phyloP scores from a whole-genome alignment of 129 eudicot species.

The Dittrichia graveolens region DNA sequence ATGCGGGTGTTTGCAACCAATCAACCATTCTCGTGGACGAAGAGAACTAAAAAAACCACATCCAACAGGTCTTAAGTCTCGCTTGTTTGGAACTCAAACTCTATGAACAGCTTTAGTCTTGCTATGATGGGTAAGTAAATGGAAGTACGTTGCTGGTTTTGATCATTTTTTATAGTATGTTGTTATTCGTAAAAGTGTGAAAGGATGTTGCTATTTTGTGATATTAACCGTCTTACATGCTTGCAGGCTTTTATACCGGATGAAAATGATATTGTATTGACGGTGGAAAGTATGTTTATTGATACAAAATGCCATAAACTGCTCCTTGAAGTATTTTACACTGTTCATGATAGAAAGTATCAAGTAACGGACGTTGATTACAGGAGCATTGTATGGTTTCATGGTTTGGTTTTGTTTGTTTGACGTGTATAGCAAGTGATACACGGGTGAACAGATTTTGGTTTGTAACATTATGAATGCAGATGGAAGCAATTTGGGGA shows the following conservation, averaged over 20 bases:
- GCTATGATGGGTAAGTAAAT: neutral
- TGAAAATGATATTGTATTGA: neutral
- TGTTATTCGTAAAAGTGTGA: neutral
- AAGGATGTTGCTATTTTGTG: neutral
- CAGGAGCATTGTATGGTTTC: neutral
- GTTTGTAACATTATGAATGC: neutral
- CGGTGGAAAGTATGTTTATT: slow-evolving; percentile 3
- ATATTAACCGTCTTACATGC: neutral
- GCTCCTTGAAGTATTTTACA: neutral
- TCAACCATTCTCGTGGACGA: slow-evolving; percentile 84
- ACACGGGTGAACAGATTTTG: neutral
- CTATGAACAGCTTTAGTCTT: neutral
- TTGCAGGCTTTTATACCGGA: slow-evolving; percentile 4
- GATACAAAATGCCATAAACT: neutral
- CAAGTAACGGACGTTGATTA: neutral
- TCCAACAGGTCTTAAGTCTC: neutral
- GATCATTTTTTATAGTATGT: neutral
- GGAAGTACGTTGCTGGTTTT: neutral
- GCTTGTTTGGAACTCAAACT: neutral
- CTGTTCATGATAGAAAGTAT: neutral
- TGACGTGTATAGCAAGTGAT: neutral
- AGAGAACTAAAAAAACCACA: slow-evolving; percentile 38
- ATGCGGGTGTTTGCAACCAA: slow-evolving; percentile 68
- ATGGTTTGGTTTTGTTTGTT: neutral
- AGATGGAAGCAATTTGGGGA: neutral